These are phyloP conservation scores for Sporothrix variecibatus DNA, from an alignment of 2,329 filamentous ascomycete genomes.

Conservation along the genomic window DNA sequence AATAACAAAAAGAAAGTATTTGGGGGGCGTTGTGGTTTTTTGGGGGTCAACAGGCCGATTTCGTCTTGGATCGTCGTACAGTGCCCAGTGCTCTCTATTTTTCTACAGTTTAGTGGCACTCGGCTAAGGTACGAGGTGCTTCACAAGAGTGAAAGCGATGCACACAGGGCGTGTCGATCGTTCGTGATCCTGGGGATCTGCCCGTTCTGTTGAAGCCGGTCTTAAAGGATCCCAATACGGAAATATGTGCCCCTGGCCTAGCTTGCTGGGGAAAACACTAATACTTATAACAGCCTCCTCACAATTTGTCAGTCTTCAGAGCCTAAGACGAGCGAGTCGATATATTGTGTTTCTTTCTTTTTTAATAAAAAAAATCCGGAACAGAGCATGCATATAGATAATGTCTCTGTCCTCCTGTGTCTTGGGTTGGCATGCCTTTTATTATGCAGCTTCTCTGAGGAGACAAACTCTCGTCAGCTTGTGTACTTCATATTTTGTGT, in stretches of 20 bases:
- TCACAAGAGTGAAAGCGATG: neutral
- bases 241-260: neutral
- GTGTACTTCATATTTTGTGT: neutral
- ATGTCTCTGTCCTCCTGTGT: neutral
- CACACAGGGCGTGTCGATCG: conserved; percentile 13
- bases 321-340: neutral
- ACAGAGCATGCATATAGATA: neutral
- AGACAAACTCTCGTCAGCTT: neutral
- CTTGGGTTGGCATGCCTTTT: neutral
- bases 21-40: neutral
- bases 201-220: neutral
- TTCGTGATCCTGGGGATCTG: conserved; percentile 20
- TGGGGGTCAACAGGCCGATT: neutral
- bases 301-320: neutral
- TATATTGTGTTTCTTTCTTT: neutral
- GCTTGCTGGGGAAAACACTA: neutral
- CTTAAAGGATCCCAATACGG: neutral
- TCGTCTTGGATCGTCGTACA: neutral
- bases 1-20: neutral
- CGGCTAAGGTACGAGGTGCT: neutral
- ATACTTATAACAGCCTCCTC: neutral
- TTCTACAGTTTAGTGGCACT: neutral
- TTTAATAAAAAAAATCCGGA: neutral
- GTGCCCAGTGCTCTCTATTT: neutral
- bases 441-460: neutral